phyloP scores from a whole-genome alignment of 306 rosid genomes.

The Myrica gale region DNA sequence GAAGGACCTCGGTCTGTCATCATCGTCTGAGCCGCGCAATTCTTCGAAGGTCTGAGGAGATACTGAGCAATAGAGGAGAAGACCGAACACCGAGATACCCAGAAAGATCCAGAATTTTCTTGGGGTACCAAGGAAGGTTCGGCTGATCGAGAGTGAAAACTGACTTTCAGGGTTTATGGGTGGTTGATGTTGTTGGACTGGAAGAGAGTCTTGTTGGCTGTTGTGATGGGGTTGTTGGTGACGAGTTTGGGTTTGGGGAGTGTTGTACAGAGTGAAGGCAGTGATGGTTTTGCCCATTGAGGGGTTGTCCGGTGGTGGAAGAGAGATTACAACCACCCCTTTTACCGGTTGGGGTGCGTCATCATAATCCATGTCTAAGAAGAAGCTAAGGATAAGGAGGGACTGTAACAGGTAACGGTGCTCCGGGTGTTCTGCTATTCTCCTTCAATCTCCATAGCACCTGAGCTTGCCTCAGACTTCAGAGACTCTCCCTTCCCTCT shows the following conservation, averaged over 20 bases:
- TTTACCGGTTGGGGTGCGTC: conserved; percentile 36
- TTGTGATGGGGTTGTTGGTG: conserved; percentile 11
- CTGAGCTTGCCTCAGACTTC: neutral
- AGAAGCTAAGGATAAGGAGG: conserved; percentile 1
- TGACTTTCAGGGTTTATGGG: conserved; percentile 34
- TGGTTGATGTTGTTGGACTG: conserved; percentile 15
- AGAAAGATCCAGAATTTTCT: conserved; percentile 42
- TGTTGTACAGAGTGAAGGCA: conserved; percentile 53
- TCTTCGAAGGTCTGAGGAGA: conserved; percentile 39
- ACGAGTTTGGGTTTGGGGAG: conserved; percentile 27
- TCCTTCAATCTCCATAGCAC: neutral
- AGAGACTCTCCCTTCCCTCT: neutral
- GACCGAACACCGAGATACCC: conserved; percentile 50
- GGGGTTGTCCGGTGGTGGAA: conserved; percentile 79
- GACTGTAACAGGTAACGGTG: neutral
- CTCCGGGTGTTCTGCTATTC: neutral
- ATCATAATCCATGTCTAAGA: conserved; percentile 47
- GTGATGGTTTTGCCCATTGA: conserved; percentile 79
- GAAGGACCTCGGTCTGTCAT: conserved; percentile 37
- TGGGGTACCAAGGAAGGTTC: conserved; percentile 34
- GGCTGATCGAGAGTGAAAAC: conserved; percentile 27
- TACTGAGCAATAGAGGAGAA: conserved; percentile 46
- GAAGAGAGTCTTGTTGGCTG: conserved; percentile 18
- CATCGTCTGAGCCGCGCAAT: conserved; percentile 40
- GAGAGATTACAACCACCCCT: conserved; percentile 69